Base-by-base conservation (phyloP, 345 rosid species). In the Nephelium lappaceum region DNA sequence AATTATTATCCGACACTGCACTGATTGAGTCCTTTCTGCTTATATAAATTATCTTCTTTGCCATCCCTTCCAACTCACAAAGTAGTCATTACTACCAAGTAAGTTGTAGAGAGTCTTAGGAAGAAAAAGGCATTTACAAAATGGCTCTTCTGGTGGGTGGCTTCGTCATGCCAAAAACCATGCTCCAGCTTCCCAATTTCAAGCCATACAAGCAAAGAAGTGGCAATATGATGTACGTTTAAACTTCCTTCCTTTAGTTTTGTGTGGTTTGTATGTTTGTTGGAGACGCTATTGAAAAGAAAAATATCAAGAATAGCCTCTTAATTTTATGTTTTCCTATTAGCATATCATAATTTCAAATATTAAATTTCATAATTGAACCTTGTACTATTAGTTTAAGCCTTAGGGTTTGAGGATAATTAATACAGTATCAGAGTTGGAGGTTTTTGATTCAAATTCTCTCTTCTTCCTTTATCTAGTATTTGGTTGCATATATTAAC, bases 101-200 rank as follows among this genome's bases (percentile, higher is more conserved):
- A 31, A 31, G 15, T 49, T 11, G 15, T 14, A 49, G 55, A 49
- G 55, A 15, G 5, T 49, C 16, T 51, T 16, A 53, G 58, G n/a
- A 16, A 53, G 58, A 12, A 53, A 53, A 53, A n/a, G n/a, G 18
- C 18, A 60, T 60, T 60, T 23, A 8, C 27, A 60, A 60, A 21
- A 69, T 69, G 73, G 73, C 73, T 69, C 39, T 60, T 60, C 64
- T 69, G 39, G n/a, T 5, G 7, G 36, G 55, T 69, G 5, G 58
- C 60, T 69, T 69, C 39, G 25, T 21, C 5, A 60, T 69, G 73
- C 60, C 73, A 23, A 69, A 69, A 15, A 45, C 73, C 60, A 23
- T 69, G 38, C 38, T 47, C 21, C 73, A 47, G 23, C 38, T 47
- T 25, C 73, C 58, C 0, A 47, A 25, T 69, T 45, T 45, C 60